Evolutionary conservation across 2,329 filamentous ascomycete species (phyloP).

Genomic region (Colletotrichum liriopes): DNA sequence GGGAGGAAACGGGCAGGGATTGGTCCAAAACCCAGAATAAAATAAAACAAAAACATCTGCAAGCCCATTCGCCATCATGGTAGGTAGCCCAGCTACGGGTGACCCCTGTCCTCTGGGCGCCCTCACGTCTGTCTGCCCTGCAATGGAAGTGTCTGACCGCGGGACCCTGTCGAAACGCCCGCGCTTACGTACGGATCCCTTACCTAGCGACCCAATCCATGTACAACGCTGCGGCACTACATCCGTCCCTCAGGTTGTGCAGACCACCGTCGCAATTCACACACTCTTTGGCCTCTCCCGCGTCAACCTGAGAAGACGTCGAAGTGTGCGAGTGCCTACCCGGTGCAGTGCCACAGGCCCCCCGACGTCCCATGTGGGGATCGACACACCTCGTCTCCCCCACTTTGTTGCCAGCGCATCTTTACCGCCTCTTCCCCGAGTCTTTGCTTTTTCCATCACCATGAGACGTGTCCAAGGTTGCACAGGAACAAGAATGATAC

Average conservation of each 20-base stretch:
- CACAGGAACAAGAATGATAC: not conserved
- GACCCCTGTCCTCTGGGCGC: too few species aligned
- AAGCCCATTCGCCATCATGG: too few species aligned
- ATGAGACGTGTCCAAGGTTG: constrained; percentile 3
- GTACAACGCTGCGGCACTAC: too few species aligned
- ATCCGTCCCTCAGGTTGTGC: not conserved
- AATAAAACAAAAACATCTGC: too few species aligned
- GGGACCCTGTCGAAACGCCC: constrained; percentile 7
- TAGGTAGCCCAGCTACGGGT: too few species aligned
- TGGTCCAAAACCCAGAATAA: constrained; percentile 1
- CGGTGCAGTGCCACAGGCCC: not conserved
- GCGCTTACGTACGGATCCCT: constrained; percentile 22
- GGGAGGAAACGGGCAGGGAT: constrained; percentile 18
- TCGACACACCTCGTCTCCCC: constrained; percentile 20
- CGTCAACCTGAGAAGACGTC: not conserved
- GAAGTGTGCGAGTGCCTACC: constrained; percentile 1
- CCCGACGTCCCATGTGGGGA: constrained; percentile 8
- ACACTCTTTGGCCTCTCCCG: not conserved
- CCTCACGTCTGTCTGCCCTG: not conserved
- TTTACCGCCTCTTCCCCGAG: constrained; percentile 31
- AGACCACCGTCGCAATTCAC: constrained; percentile 5
- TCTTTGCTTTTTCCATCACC: constrained; percentile 13
- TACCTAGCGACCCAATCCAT: not conserved
- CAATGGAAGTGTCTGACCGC: not conserved
- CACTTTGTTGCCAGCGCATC: constrained; percentile 35